Percentiles rank a stretch among this genome's conserved stretches.
phyloP scores from a whole-genome alignment of 768 basidiomycete genomes.

The Coprinopsis sp. region DNA sequence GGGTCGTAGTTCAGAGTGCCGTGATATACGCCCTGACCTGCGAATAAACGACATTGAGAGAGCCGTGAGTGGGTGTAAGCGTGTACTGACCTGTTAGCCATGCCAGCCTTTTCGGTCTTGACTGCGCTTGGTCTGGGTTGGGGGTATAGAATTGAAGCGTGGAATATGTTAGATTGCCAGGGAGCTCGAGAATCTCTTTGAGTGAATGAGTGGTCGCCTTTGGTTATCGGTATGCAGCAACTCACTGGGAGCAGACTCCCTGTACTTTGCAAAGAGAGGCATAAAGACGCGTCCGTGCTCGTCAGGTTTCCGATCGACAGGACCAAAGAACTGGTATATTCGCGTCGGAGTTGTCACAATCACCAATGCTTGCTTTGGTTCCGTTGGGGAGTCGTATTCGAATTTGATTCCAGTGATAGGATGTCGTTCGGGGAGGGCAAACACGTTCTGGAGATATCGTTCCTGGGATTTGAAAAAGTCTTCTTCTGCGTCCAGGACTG shows the following conservation, averaged over 20 bases:
- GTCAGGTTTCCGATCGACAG: constrained; percentile 60
- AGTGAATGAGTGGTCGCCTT: constrained; percentile 7
- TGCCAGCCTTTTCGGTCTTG: constrained; percentile 70
- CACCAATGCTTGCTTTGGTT: constrained; percentile 61
- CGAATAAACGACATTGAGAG: constrained; percentile 1
- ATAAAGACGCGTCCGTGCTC: constrained; percentile 75
- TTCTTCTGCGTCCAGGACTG: constrained; percentile 84
- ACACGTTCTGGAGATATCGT: constrained; percentile 69
- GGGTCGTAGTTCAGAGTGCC: constrained; percentile 70
- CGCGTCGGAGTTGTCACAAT: constrained; percentile 82
- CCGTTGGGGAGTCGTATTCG: constrained; percentile 64
- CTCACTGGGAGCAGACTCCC: constrained; percentile 76
- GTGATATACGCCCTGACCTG: constrained; percentile 87
- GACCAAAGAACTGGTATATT: constrained; percentile 86
- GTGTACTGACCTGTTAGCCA: constrained; percentile 85
- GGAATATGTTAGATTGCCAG: constrained; percentile 69
- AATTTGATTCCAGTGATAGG: constrained; percentile 83
- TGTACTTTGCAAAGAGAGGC: constrained; percentile 65
- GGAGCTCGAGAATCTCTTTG: constrained; percentile 86
- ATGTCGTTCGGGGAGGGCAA: constrained; percentile 73
- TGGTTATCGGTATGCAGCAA: constrained; percentile 15
- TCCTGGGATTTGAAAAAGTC: constrained; percentile 90
- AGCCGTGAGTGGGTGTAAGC: neutral
- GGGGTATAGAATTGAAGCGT: constrained; percentile 78
- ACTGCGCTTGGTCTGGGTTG: constrained; percentile 63